Evolutionary conservation across 441 rosid species (phyloP).

Genomic region (Adansonia rubrostipa): DNA sequence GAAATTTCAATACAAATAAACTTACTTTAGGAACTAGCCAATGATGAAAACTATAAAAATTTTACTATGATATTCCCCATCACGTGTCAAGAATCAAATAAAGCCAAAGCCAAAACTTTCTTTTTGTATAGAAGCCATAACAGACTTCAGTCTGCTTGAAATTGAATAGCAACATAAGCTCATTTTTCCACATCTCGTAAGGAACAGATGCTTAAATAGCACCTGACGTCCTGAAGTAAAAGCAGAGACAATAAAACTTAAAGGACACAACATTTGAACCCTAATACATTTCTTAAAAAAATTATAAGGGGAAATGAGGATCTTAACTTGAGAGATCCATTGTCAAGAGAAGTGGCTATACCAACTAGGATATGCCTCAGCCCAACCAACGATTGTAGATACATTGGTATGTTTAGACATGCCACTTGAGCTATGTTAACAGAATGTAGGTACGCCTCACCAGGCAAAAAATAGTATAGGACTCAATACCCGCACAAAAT

Average conservation of each 20-base stretch:
- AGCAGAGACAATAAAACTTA: neutral
- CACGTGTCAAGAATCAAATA: neutral
- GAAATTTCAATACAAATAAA: slow-evolving; percentile 21
- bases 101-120: neutral
- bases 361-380: neutral
- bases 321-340: slow-evolving; percentile 3
- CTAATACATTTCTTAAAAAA: neutral
- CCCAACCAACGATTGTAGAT: neutral
- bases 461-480: neutral
- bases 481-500: neutral
- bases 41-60: neutral
- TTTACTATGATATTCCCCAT: neutral
- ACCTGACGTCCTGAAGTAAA: neutral
- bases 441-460: neutral
- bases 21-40: neutral
- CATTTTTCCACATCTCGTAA: neutral
- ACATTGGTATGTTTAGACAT: neutral
- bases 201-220: neutral
- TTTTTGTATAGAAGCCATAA: neutral
- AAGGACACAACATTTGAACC: neutral
- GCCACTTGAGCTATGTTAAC: neutral
- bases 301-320: neutral
- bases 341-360: slow-evolving; percentile 1
- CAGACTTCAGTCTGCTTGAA: neutral
- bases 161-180: slow-evolving; percentile 1